A percentile compares a stretch with the other conserved stretches of the same genome.
Conservation (phyloP, 139 green algal species). For the Coccomyxa sp. region DNA sequence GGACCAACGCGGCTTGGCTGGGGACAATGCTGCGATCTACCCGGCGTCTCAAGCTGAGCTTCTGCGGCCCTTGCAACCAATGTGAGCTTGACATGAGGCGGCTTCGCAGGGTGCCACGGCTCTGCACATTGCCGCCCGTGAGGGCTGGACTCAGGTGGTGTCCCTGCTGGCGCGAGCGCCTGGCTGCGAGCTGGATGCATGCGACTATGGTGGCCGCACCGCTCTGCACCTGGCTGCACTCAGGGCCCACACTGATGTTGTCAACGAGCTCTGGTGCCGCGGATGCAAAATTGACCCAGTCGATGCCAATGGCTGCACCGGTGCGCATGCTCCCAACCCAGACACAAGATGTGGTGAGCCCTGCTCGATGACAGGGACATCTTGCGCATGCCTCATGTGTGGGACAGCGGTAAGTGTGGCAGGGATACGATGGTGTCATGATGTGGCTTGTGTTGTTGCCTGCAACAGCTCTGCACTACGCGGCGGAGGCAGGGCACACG, state of each 20-base stretch:
- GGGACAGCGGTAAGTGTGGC: too few relatives aligned
- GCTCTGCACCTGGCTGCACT: conserved; percentile 33
- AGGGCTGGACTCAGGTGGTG: conserved; percentile 24
- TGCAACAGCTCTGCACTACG: conserved; percentile 41
- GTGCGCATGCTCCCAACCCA: background rate
- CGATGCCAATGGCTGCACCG: background rate
- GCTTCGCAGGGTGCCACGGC: conserved; percentile 28
- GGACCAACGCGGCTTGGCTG: background rate
- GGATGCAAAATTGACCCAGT: conserved; percentile 18
- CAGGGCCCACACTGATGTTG: conserved; percentile 19
- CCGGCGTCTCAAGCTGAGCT: background rate
- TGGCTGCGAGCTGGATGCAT: conserved; percentile 19
- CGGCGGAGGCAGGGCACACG: conserved; percentile 27
- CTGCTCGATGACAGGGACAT: too few relatives aligned
- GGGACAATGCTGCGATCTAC: too few relatives aligned
- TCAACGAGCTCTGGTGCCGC: conserved; percentile 38
- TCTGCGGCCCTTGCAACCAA: background rate
- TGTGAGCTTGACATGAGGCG: background rate
- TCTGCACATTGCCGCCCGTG: conserved; percentile 32
- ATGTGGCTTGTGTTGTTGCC: too few relatives aligned
- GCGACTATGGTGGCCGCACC: conserved; percentile 29
- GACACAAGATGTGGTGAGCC: too few relatives aligned
- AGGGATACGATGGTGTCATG: too few relatives aligned
- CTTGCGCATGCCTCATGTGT: too few relatives aligned
- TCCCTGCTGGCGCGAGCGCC: conserved; percentile 14